phyloP scores from a whole-genome alignment of 768 basidiomycete species.

The Amanita rubescens region DNA sequence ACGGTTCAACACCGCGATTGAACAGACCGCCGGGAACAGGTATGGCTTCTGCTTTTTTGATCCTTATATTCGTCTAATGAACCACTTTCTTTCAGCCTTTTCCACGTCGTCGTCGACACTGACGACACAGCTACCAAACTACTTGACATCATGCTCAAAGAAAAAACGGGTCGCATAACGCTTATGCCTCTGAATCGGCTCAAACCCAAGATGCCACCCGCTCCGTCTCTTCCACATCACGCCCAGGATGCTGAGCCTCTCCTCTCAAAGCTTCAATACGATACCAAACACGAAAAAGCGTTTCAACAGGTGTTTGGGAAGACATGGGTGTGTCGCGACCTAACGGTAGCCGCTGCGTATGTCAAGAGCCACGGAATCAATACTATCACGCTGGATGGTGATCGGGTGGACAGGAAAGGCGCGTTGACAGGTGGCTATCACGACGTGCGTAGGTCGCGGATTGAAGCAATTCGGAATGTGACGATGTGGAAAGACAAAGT shows the following conservation, averaged over 20 bases:
- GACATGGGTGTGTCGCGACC: conserved; percentile 91
- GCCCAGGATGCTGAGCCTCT: conserved; percentile 76
- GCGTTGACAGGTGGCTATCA: conserved; percentile 95
- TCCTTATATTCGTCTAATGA: conserved; percentile 5
- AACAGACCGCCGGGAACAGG: conserved; percentile 96
- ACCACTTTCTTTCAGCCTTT: conserved; percentile 48
- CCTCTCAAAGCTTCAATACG: conserved; percentile 76
- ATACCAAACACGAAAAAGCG: conserved; percentile 64
- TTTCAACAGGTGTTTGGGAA: conserved; percentile 98
- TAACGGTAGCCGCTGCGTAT: conserved; percentile 89
- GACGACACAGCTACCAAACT: conserved; percentile 88
- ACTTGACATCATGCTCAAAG: conserved; percentile 90
- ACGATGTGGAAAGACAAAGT: conserved; percentile 68
- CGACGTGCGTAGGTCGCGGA: conserved; percentile 82
- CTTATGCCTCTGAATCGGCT: conserved; percentile 98
- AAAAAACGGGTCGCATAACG: conserved; percentile 91
- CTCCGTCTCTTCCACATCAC: conserved; percentile 47
- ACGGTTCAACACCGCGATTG: conserved; percentile 87
- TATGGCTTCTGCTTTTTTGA: conserved; percentile 20
- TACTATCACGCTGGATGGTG: conserved; percentile 95
- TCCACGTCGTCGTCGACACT: conserved; percentile 97
- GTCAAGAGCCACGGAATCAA: conserved; percentile 93
- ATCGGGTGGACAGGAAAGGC: conserved; percentile 95
- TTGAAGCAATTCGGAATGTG: conserved; percentile 79
- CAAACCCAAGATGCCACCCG: conserved; percentile 48